These are phyloP conservation scores for Penicillium sp. DNA, from an alignment of 2,329 filamentous ascomycete species.

Conservation along the genomic window DNA sequence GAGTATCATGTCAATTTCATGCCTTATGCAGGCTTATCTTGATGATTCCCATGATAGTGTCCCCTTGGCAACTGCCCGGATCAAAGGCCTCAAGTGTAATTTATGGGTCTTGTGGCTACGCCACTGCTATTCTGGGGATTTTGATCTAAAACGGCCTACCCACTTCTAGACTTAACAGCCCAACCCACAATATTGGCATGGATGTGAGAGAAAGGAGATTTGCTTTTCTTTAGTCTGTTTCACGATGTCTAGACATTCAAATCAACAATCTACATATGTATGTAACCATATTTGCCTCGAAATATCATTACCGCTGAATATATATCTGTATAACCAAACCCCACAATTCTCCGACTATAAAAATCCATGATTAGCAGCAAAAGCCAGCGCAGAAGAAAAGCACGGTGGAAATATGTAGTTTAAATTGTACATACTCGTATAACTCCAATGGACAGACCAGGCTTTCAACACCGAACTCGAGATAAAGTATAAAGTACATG, in stretches of 20 bases:
- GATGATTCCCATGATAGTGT: not conserved
- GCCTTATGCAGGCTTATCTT: not conserved
- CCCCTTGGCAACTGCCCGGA: not conserved
- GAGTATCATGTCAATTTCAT: not conserved
- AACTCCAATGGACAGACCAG: not conserved
- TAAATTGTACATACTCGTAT: not conserved
- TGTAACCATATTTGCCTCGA: not conserved
- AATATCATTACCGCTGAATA: not conserved
- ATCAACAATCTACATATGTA: not conserved
- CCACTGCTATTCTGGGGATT: not conserved
- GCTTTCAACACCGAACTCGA: not conserved
- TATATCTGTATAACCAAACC: not conserved
- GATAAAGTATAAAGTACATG: not conserved
- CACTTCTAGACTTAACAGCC: not conserved
- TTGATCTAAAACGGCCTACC: not conserved
- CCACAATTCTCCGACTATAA: not conserved
- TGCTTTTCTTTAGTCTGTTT: not conserved
- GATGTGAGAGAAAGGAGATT: not conserved
- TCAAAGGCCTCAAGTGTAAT: not conserved
- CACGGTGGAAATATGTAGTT: not conserved
- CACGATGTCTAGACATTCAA: not conserved
- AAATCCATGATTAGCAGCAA: not conserved
- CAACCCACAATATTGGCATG: not conserved
- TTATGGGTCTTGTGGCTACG: slow-evolving; percentile 5
- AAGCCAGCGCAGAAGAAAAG: not conserved